Evolutionary conservation across 805 yeast species (phyloP).

Genomic region (Candida andamanensis): DNA sequence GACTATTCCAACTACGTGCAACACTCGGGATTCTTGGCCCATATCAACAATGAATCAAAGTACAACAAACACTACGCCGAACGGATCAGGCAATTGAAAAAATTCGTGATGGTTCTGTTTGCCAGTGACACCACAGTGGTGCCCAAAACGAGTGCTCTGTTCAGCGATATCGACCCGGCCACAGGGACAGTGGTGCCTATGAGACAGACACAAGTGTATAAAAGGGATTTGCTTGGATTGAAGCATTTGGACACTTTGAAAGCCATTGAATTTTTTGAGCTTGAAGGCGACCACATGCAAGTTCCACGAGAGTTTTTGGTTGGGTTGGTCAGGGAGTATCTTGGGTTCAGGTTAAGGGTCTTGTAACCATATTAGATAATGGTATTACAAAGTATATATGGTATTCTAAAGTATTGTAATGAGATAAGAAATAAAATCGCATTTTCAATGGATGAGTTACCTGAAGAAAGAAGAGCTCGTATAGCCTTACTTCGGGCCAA

Average conservation of each 20-base stretch:
- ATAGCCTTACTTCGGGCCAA: conserved; percentile 9
- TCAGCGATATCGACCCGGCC: conserved; percentile 46
- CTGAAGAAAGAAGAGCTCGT: conserved; percentile 8
- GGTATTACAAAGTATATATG: too few relatives aligned
- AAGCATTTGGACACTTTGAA: conserved; percentile 37
- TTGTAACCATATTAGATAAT: too few relatives aligned
- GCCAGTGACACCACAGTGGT: conserved; percentile 60
- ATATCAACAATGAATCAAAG: conserved; percentile 56
- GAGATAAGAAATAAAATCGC: too few relatives aligned
- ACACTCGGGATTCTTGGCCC: conserved; percentile 56
- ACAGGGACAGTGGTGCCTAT: conserved; percentile 43
- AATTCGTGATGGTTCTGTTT: conserved; percentile 57
- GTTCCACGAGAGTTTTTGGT: conserved; percentile 49
- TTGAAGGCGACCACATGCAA: conserved; percentile 63
- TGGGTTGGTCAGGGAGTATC: conserved; percentile 38
- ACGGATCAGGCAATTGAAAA: conserved; percentile 42
- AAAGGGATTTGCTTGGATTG: conserved; percentile 58
- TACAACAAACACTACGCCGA: conserved; percentile 36
- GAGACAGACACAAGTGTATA: conserved; percentile 44
- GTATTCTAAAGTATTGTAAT: not conserved
- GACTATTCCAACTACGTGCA: conserved; percentile 51
- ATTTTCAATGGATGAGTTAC: conserved; percentile 10
- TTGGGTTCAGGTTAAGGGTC: too few relatives aligned
- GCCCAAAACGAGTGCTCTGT: conserved; percentile 71
- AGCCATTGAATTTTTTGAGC: conserved; percentile 43